Evolutionary conservation across 306 rosid genomes (phyloP), one percentile per base, ranked within the genome.

Genomic region (Quercus wislizeni): DNA sequence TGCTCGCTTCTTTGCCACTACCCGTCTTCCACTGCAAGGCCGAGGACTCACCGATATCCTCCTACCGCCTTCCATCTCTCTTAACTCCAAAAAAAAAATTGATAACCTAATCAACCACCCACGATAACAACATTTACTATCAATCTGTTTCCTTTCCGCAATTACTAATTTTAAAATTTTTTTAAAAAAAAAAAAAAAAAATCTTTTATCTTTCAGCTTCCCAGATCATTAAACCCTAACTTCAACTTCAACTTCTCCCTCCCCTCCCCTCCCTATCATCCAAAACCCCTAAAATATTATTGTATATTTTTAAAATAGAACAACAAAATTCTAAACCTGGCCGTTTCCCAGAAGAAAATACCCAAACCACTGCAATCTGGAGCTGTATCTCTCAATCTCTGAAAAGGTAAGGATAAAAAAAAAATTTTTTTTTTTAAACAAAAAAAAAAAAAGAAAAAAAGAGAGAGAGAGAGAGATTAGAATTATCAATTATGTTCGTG

Each of bases 11-110:
- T 84, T 88, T 5, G 92, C 90, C 18, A 86, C 74, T 10, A 88
- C 77, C 71, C 92, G 82, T 20, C 90, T 77, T 35, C 92, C 88
- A 63, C 87, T 77, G 63, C 92, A 86, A 59, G 92, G 92, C 43
- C 92, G 69, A 14, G 92, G 92, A 43, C 90, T 88, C 86, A 84
- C 92, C 63, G 92, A 84, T 59, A 88, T 86, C 72, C 88, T 86
- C 76, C 85, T 88, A 30, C 90, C 90, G 62, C 92, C 76, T 51
- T 88, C 92, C 92, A 88, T 88, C 11, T 35, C 55, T 21, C 65
- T 55, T 41, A 41, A 41, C 65, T 27, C 76, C 27, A 59, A 27
- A 67, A 74, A 38, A 41, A 38, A 38, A 38, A 1, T 41, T 2
- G 46, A 41, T 8, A 41, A 41, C 46, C 46, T 41, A 41, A 41